A percentile compares a stretch with the other conserved stretches of the same genome.
phyloP scores from a whole-genome alignment of 768 basidiomycete species.

The Lentinula boryana region DNA sequence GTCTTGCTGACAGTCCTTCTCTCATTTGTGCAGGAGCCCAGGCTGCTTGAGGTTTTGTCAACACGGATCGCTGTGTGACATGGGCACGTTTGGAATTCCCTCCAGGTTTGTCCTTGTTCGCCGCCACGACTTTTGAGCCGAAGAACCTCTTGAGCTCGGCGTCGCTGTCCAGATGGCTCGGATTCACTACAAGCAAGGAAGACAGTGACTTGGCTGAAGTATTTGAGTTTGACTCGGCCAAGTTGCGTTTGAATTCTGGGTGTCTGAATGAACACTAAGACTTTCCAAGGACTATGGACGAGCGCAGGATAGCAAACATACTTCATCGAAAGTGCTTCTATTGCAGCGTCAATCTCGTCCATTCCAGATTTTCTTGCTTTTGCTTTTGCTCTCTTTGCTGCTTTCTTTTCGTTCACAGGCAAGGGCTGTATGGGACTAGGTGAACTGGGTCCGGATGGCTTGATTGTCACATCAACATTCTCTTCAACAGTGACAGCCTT shows the following conservation, averaged over 20 bases:
- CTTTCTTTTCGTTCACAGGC: constrained; percentile 45
- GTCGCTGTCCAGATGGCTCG: constrained; percentile 78
- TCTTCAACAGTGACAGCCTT: constrained; percentile 19
- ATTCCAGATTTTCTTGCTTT: constrained; percentile 60
- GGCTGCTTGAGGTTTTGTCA: constrained; percentile 68
- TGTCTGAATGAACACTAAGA: constrained; percentile 28
- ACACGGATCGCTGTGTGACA: constrained; percentile 51
- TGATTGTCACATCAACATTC: not conserved
- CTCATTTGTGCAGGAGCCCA: constrained; percentile 72
- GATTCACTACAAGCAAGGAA: constrained; percentile 71
- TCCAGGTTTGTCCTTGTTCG: constrained; percentile 37
- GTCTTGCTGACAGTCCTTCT: constrained; percentile 67
- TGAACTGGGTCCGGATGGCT: not conserved
- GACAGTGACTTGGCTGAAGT: constrained; percentile 30
- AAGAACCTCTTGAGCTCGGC: constrained; percentile 93
- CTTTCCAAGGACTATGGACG: not conserved
- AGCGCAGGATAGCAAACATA: constrained; percentile 22
- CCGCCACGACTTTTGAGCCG: constrained; percentile 81
- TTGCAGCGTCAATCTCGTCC: constrained; percentile 80
- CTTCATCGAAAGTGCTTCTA: constrained; percentile 83
- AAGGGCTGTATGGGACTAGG: constrained; percentile 8
- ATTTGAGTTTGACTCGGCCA: constrained; percentile 19
- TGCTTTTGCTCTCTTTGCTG: constrained; percentile 56
- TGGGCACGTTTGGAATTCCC: constrained; percentile 32
- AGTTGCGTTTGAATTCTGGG: constrained; percentile 36